Evolutionary conservation across 31 red algal genomes (phyloP), one percentile per base, ranked within the genome.

Genomic region (Asparagopsis taxiformis): DNA sequence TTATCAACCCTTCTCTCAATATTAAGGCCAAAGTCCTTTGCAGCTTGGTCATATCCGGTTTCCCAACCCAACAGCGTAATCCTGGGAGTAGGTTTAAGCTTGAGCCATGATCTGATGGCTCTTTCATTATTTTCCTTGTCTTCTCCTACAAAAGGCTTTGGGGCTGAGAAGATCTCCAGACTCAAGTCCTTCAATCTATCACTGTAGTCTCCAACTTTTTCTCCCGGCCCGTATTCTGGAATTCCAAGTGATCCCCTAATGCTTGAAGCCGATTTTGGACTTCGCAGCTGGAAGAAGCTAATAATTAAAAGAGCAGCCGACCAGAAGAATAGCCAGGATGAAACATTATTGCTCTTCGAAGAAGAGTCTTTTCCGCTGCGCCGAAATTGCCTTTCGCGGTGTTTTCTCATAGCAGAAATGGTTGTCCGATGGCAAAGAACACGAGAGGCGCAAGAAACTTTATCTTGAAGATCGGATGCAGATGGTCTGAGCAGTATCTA

Each of bases 71-170:
- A 63, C 3, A 99, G 59, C 2, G 92, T 93, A 7, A 99, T 62
- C 35, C 64, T 70, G 21, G 91, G 91, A 49, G 62, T 78, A 5
- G 91, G 91, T 29, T 78, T 84, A 6, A 99, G 75, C 11, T 79
- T 57, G 21, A 93, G 49, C 97, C 97, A 99, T 59, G 97, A 96
- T 58, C 75, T 69, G 52, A 99, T 96, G 30, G 97, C 97, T 51
- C 89, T 67, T 33, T 84, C 77, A 36, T 96, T 90, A 52, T 85
- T 86, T 6, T 62, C 65, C 33, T 91, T 90, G 64, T 98, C 95
- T 41, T 91, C 82, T 11, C 95, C 95, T 20, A 93, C 81, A 66
- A 98, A 98, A 3, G 95, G 95, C 53, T 98, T 98, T n/a, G 95
- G 95, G 11, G 94, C 94, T 13, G 94, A 92, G 57, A 97, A 97